phyloP scores from a whole-genome alignment of 257 asterid genomes.

The Hygrophila difformis region DNA sequence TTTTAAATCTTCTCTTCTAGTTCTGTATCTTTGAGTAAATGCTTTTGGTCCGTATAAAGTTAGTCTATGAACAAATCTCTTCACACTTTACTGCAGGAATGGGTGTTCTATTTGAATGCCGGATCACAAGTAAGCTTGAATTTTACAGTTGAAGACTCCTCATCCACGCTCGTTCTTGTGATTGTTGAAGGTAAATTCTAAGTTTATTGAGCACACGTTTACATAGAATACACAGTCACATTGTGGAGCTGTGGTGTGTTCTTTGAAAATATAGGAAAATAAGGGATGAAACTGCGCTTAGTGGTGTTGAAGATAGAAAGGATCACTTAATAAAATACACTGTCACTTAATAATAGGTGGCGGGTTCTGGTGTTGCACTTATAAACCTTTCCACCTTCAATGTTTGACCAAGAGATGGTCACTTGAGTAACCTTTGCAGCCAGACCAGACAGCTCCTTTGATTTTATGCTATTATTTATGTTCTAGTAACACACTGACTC shows the following conservation, averaged over 20 bases:
- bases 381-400: neutral
- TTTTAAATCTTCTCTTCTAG: neutral
- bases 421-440: neutral
- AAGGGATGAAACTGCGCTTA: too few relatives aligned
- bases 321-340: too few relatives aligned
- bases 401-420: neutral
- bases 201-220: conserved; percentile 7
- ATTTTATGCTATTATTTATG: neutral
- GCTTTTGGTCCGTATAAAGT: too few relatives aligned
- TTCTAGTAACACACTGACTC: neutral
- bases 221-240: neutral
- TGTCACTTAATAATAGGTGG: too few relatives aligned
- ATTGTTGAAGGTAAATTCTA: conserved; percentile 55
- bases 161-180: conserved; percentile 45
- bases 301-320: too few relatives aligned
- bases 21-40: too few relatives aligned
- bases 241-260: too few relatives aligned
- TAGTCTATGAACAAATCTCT: too few relatives aligned
- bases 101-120: conserved; percentile 62
- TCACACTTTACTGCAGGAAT: conserved; percentile 40
- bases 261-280: too few relatives aligned
- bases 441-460: neutral
- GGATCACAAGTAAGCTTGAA: conserved; percentile 70
- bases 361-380: neutral
- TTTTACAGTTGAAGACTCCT: conserved; percentile 35